phyloP scores from a whole-genome alignment of 257 asterid genomes.

The Henckelia pumila region DNA sequence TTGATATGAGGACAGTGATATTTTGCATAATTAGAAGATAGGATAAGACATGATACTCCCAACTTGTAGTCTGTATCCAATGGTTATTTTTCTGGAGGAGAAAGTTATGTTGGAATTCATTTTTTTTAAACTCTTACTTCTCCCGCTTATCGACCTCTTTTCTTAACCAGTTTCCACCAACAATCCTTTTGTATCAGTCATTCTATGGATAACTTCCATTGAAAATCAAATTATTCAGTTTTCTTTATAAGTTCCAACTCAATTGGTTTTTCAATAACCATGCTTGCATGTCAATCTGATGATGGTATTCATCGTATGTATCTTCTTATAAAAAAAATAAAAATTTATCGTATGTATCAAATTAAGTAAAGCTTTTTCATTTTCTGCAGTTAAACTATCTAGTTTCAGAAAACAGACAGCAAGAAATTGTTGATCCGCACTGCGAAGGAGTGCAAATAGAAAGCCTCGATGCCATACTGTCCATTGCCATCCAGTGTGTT shows the following conservation, averaged over 20 bases:
- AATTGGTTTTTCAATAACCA: neutral
- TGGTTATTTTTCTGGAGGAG: neutral
- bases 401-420: constrained; percentile 69
- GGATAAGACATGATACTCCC: neutral
- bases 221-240: neutral
- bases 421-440: constrained; percentile 72
- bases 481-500: constrained; percentile 81
- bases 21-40: neutral
- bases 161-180: too few relatives aligned
- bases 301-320: neutral
- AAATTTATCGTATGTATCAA: constrained; percentile 8
- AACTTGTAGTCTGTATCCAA: neutral
- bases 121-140: too few relatives aligned
- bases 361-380: neutral
- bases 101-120: neutral
- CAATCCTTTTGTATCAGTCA: neutral
- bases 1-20: neutral
- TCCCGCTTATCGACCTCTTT: too few relatives aligned
- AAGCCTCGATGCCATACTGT: constrained; percentile 71
- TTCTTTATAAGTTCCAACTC: neutral
- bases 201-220: neutral
- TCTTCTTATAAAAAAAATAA: too few relatives aligned
- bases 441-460: constrained; percentile 79
- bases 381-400: constrained; percentile 67
- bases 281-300: neutral